phyloP scores from a whole-genome alignment of 2,329 filamentous ascomycete genomes.

The Fonsecaea multimorphosa region DNA sequence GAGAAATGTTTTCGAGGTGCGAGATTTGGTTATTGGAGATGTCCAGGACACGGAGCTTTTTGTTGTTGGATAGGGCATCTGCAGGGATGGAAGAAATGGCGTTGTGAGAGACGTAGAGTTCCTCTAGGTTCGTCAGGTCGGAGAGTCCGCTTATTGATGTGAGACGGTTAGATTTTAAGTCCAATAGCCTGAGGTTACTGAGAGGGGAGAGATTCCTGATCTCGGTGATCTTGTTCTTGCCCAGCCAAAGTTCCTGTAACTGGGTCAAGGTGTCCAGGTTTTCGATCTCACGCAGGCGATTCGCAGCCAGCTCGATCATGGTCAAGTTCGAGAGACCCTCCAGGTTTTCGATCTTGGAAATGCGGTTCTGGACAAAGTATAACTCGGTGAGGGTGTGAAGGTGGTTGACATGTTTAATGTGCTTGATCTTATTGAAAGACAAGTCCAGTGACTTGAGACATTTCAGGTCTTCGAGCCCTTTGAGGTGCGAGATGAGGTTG shows the following conservation, averaged over 20 bases:
- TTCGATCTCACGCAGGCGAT: conserved; percentile 85
- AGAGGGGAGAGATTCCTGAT: conserved; percentile 77
- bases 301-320: conserved; percentile 89
- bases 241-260: conserved; percentile 90
- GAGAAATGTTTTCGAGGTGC: conserved; percentile 73
- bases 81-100: conserved; percentile 73
- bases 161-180: conserved; percentile 94
- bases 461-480: conserved; percentile 77
- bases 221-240: conserved; percentile 93
- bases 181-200: conserved; percentile 81
- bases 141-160: conserved; percentile 76
- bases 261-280: conserved; percentile 78
- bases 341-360: conserved; percentile 82
- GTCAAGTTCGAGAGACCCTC: conserved; percentile 75
- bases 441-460: conserved; percentile 82
- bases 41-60: conserved; percentile 77
- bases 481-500: conserved; percentile 87
- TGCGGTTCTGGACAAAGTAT: conserved; percentile 95
- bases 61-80: conserved; percentile 69
- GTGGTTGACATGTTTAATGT: conserved; percentile 87
- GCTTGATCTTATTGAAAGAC: conserved; percentile 99
- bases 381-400: conserved; percentile 79
- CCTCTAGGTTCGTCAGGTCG: conserved; percentile 77
- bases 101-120: conserved; percentile 96
- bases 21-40: conserved; percentile 86